Base-by-base conservation (phyloP, 225 moss, liverwort and hornwort species). In the Lunularia cruciata region DNA sequence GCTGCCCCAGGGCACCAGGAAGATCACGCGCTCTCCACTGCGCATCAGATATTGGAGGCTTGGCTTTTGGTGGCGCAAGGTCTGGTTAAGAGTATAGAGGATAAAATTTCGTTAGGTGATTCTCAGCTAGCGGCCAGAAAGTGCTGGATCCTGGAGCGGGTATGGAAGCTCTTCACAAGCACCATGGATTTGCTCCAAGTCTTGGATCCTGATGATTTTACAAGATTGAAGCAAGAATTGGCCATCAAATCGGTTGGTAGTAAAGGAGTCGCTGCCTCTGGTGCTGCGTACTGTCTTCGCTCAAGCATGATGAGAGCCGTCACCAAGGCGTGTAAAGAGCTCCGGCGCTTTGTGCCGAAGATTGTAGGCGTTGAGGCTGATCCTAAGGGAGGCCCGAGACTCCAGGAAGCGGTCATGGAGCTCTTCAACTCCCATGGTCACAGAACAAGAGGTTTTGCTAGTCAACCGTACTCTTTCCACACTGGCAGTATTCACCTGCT, bases 181-280 rank as follows among this genome's bases (percentile, higher is more conserved):
- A 88, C 83, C 2, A 79, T 92, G 85, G 90, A 88, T 63, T 58
- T 92, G 39, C 73, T 92, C 31, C 92, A 90, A 60, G 82, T 92
- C 30, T 90, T 92, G 90, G 92, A 92, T 70, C 92, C 92, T 33
- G 88, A 90, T 22, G 92, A 92, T 33, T 92, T 92, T 52, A 88
- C 88, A 90, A 83, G 85, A 47, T 75, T 92, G 63, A 92, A 78
- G 77, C 85, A 90, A 69, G 86, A 82, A 37, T 81, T 92, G 23
- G 87, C 83, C 14, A 80, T 90, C 40, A 60, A 73, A 60, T 31
- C 81, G 5, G 47, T 10, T 25, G 81, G 78, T 6, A 83, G 75
- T 68, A 75, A 26, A 49, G 67, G 32, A 14, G 9, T 27, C 25
- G 18, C 57, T 20, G 59, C 73, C 1, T 54, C 36, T 13, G 76